Evolutionary conservation across 2,329 filamentous ascomycete genomes (phyloP), one percentile per base, ranked within the genome.

Genomic region (Ophiostoma piceae): DNA sequence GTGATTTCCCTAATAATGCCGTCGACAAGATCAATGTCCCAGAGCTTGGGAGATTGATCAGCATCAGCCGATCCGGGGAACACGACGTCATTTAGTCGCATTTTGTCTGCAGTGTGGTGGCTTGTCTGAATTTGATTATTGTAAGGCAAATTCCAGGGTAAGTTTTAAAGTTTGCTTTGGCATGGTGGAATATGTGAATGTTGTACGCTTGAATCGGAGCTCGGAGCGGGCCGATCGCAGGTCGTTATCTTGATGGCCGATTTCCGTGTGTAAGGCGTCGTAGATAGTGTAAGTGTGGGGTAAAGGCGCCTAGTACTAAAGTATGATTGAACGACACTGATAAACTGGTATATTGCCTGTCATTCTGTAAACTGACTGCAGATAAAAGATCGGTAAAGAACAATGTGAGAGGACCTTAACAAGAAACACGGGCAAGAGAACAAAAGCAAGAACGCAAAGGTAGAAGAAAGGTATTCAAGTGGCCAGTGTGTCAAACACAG

Each of bases 11-110:
- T 9, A 1, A 74, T 66, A 1, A 70, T 51, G 19, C 71, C 73
- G 35, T 71, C 71, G 22, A 70, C 70, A n/a, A 74, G 47, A 12
- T 69, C 60, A 0, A 74, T 32, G 60, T 74, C 69, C 71, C 72
- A 74, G 1, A 67, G 62, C 39, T 39, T 12, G 2, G 57, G 16
- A 3, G 51, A 5, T 57, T 41, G 35, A 2, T 1, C 19, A 9
- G 19, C 7, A 26, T n/a, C 66, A 1, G 43, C 70, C 3, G 43
- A n/a, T 11, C 47, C 68, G 11, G 72, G 71, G 41, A 74, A 68
- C 11, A 73, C n/a, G n/a, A 70, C 68, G 41, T 71, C 72, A 3
- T 29, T 62, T 1, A 73, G 57, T 60, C 67, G 65, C 72, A 74
- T 74, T 19, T 37, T 3, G 32, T 39, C 7, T 29, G 26, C 4